These are phyloP conservation scores for Rhizopogon salebrosus DNA, from an alignment of 768 basidiomycete species.

Conservation along the genomic window DNA sequence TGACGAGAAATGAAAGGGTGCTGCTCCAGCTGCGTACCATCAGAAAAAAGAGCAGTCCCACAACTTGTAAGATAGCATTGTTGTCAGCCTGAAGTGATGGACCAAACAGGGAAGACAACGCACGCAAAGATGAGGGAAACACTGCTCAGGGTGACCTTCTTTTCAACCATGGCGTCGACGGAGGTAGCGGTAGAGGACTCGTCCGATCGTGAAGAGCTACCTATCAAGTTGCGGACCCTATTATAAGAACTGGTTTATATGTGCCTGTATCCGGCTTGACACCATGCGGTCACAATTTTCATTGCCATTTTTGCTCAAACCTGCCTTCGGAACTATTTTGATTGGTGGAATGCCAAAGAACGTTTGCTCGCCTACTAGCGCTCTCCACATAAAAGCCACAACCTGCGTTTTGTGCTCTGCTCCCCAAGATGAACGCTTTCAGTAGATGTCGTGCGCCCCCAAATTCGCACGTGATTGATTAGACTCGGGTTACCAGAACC, in stretches of 20 bases:
- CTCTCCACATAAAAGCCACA: too few relatives aligned
- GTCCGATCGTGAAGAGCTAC: too few relatives aligned
- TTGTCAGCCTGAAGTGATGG: neutral
- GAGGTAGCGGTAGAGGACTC: neutral
- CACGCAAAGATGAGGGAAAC: slow-evolving; percentile 87
- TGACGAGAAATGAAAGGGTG: neutral
- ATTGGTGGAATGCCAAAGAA: neutral
- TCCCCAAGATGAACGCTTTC: neutral
- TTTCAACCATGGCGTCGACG: slow-evolving; percentile 6
- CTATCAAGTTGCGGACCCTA: neutral
- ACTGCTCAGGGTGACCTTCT: slow-evolving; percentile 31
- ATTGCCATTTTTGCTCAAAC: neutral
- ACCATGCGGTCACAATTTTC: neutral
- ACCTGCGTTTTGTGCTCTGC: neutral
- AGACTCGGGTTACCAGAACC: too few relatives aligned
- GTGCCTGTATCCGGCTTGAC: neutral
- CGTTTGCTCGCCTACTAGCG: neutral
- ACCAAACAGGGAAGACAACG: slow-evolving; percentile 19
- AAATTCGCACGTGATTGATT: neutral
- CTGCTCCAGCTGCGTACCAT: slow-evolving; percentile 42
- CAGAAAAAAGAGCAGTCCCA: slow-evolving; percentile 84
- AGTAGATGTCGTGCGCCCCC: neutral
- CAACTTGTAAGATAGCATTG: slow-evolving; percentile 40
- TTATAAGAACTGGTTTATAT: neutral
- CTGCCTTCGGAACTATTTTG: neutral